Conservation (phyloP, 495 filamentous ascomycete species). For the Filosporella fistucella region DNA sequence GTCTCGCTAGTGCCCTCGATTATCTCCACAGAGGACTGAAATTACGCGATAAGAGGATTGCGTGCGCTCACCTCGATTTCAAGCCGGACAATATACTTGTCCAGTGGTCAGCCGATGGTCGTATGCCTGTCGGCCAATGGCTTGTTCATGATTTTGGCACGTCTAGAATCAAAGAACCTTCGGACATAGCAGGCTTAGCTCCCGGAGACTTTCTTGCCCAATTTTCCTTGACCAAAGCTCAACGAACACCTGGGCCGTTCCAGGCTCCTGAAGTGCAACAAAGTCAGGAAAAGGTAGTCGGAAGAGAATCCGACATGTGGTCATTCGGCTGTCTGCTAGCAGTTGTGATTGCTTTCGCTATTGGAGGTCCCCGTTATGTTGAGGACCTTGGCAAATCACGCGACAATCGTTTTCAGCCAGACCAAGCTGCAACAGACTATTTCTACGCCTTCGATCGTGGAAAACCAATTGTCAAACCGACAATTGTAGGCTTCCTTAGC, state of each 20-base stretch:
- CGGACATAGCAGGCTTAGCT: neutral
- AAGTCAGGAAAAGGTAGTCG: neutral
- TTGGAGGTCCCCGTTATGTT: conserved; percentile 2
- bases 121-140: conserved; percentile 8
- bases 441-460: conserved; percentile 5
- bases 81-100: conserved; percentile 14
- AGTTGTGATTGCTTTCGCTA: conserved; percentile 2
- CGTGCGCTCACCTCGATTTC: conserved; percentile 11
- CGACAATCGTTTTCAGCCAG: neutral
- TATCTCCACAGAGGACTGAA: conserved; percentile 5
- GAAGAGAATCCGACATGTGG: conserved; percentile 12
- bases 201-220: conserved; percentile 6
- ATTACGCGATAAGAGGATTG: conserved; percentile 2
- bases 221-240: conserved; percentile 7
- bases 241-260: conserved; percentile 4
- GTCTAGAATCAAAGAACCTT: conserved; percentile 8
- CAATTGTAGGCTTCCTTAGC: neutral
- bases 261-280: conserved; percentile 6
- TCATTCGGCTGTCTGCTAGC: conserved; percentile 13
- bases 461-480: conserved; percentile 4
- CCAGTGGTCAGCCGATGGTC: neutral
- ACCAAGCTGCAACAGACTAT: neutral
- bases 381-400: neutral
- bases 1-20: conserved; percentile 6
- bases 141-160: conserved; percentile 11